Evolutionary conservation across 768 basidiomycete species (phyloP).

Genomic region (Macrolepiota fuliginosa): DNA sequence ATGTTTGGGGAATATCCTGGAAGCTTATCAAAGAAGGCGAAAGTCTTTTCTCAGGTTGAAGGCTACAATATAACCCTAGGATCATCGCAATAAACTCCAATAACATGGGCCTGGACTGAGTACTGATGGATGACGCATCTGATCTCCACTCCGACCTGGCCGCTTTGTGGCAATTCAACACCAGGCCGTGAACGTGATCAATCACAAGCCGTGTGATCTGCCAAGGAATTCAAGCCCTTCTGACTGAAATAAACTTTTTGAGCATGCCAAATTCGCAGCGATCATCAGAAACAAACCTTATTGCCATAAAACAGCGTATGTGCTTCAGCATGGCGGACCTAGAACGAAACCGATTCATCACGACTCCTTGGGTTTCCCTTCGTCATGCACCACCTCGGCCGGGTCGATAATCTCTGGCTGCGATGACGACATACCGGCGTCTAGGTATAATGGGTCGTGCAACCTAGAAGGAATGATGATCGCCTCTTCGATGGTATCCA

Average conservation of each 20-base stretch:
- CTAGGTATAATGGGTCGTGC: background rate
- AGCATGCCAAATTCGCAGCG: background rate
- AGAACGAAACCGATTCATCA: background rate
- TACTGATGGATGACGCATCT: background rate
- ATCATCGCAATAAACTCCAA: background rate
- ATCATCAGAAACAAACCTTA: background rate
- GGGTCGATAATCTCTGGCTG: background rate
- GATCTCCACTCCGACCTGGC: background rate
- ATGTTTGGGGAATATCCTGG: background rate
- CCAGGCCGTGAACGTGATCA: background rate
- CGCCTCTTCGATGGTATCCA: constrained; percentile 22
- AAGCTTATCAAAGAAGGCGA: background rate
- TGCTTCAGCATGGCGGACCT: background rate
- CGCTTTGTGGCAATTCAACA: background rate
- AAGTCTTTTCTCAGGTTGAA: background rate
- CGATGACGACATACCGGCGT: background rate
- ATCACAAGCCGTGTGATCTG: background rate
- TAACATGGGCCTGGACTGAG: background rate
- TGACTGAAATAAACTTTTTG: background rate
- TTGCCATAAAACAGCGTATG: background rate
- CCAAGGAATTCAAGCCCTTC: background rate
- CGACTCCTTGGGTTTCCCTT: background rate
- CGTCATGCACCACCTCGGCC: background rate
- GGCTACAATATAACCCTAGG: background rate
- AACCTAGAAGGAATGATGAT: background rate